phyloP scores from a whole-genome alignment of 2,329 filamentous ascomycete genomes.

The Colletotrichum gigasporum region DNA sequence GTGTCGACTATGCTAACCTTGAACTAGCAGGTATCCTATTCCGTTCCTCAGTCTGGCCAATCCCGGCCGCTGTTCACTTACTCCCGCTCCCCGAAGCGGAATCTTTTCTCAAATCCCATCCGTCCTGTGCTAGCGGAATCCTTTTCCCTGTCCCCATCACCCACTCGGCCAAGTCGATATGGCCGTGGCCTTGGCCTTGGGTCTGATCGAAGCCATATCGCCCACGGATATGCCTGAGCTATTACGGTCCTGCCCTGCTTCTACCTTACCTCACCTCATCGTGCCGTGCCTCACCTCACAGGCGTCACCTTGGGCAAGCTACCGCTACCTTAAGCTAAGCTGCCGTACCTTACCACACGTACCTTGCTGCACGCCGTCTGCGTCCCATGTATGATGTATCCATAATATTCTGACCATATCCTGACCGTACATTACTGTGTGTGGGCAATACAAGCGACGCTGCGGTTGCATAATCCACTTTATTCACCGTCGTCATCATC shows the following conservation, averaged over 20 bases:
- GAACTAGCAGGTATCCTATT: not conserved
- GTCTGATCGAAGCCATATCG: slow-evolving; percentile 14
- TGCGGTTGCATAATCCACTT: slow-evolving; percentile 6
- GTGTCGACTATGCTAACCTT: not conserved
- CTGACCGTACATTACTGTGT: not conserved
- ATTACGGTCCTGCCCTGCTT: not conserved
- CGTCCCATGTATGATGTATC: not conserved
- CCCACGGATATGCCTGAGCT: slow-evolving; percentile 27
- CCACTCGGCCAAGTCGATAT: not conserved
- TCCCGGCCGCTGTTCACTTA: not conserved
- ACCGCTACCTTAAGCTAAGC: not conserved
- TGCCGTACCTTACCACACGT: not conserved
- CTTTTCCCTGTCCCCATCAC: not conserved
- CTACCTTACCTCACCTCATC: not conserved
- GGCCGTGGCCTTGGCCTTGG: slow-evolving; percentile 4
- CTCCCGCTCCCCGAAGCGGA: slow-evolving; percentile 11
- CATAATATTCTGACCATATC: not conserved
- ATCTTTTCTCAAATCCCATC: not conserved
- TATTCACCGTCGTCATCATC: slow-evolving; percentile 12
- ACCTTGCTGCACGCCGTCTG: too few species aligned
- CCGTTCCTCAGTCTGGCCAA: not conserved
- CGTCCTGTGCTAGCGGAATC: not conserved
- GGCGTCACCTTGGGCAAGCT: too few species aligned
- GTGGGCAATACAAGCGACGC: not conserved
- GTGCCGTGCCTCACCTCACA: slow-evolving; percentile 5